phyloP scores from a whole-genome alignment of 164 flowering plant species.

The Magnolia kwangsiensis region DNA sequence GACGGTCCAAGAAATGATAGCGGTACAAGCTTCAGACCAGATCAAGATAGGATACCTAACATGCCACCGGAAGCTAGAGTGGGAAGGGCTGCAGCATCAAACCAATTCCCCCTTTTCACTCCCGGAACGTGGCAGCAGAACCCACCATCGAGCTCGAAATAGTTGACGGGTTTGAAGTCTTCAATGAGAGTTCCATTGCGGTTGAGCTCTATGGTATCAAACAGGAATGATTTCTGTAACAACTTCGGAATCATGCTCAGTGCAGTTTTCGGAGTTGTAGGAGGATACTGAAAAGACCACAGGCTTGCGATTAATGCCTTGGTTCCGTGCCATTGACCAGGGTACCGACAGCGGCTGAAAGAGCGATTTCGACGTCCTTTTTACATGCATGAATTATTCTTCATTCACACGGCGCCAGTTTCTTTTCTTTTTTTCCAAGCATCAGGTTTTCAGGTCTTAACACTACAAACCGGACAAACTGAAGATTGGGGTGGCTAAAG shows the following conservation, averaged over 20 bases:
- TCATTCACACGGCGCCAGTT: background rate
- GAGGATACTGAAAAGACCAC: too few species aligned
- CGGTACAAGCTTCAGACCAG: constrained; percentile 36
- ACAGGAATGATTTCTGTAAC: background rate
- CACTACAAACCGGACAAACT: background rate
- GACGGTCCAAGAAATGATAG: constrained; percentile 32
- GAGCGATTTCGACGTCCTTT: background rate
- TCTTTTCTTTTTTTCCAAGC: background rate
- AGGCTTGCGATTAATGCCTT: background rate
- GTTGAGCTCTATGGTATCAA: background rate
- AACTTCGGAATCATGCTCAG: background rate
- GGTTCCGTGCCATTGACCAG: background rate
- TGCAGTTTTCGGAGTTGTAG: background rate
- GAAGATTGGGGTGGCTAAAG: background rate
- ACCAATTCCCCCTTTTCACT: constrained; percentile 77
- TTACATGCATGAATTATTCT: background rate
- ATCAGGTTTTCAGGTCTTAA: background rate
- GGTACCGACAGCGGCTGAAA: background rate
- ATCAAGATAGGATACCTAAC: constrained; percentile 36
- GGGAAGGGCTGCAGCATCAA: constrained; percentile 53
- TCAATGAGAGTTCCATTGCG: background rate
- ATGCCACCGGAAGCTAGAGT: constrained; percentile 40
- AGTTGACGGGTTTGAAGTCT: constrained; percentile 3
- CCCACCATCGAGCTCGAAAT: constrained; percentile 29
- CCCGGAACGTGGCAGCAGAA: constrained; percentile 42